Evolutionary conservation across 176 grass and related monocot species (phyloP).

Genomic region (Phoenix roebelenii): DNA sequence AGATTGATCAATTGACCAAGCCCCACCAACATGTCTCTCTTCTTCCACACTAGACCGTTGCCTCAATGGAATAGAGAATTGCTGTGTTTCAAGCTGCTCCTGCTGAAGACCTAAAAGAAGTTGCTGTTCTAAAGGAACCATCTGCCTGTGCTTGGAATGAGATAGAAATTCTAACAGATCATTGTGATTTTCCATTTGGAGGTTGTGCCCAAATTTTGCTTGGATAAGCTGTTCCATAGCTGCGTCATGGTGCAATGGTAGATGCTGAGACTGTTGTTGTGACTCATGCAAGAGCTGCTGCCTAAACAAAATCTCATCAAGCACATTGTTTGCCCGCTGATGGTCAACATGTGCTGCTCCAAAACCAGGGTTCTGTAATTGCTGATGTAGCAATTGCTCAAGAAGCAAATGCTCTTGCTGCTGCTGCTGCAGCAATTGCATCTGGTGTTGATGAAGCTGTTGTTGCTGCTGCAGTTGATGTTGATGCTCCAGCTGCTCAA

Average conservation of each 20-base stretch:
- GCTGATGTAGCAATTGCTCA: slow-evolving; percentile 74
- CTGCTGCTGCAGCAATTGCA: slow-evolving; percentile 39
- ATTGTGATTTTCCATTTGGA: slow-evolving; percentile 50
- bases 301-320: slow-evolving; percentile 48
- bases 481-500: slow-evolving; percentile 48
- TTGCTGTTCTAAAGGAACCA: slow-evolving; percentile 81
- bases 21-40: slow-evolving; percentile 63
- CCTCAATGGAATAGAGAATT: slow-evolving; percentile 43
- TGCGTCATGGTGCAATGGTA: slow-evolving; percentile 72
- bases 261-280: slow-evolving; percentile 62
- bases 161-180: slow-evolving; percentile 55
- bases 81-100: slow-evolving; percentile 77
- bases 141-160: slow-evolving; percentile 67
- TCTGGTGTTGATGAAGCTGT: slow-evolving; percentile 7
- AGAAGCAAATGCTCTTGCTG: slow-evolving; percentile 62
- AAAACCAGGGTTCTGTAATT: slow-evolving; percentile 47
- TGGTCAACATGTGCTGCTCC: slow-evolving; percentile 35
- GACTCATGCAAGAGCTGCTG: slow-evolving; percentile 71
- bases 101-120: slow-evolving; percentile 78
- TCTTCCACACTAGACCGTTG: slow-evolving; percentile 59
- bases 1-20: slow-evolving; percentile 63
- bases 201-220: slow-evolving; percentile 66
- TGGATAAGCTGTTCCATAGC: slow-evolving; percentile 86
- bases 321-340: slow-evolving; percentile 25
- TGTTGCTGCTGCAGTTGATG: slow-evolving; percentile 35